Conservation (phyloP, 2,329 filamentous ascomycete species). For the Pestalotiopsis fici region DNA sequence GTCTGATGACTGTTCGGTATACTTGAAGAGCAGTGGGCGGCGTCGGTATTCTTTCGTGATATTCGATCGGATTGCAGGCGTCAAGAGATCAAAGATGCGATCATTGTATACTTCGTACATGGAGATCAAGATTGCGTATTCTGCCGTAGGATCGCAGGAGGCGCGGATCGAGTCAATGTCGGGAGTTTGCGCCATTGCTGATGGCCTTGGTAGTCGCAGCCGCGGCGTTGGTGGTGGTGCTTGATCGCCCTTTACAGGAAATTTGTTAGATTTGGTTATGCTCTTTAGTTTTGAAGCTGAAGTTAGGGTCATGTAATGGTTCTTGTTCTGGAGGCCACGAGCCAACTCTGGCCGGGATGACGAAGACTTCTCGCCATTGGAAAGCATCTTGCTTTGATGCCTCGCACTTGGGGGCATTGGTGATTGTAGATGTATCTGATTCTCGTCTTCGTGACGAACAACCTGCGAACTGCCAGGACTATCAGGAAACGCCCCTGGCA, state of each 20-base stretch:
- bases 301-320: slow-evolving; percentile 46
- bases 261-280: slow-evolving; percentile 42
- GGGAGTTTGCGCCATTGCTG: slow-evolving; percentile 72
- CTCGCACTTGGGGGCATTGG: slow-evolving; percentile 26
- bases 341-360: slow-evolving; percentile 31
- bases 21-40: slow-evolving; percentile 87
- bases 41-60: slow-evolving; percentile 71
- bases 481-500: slow-evolving; percentile 24
- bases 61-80: slow-evolving; percentile 58
- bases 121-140: slow-evolving; percentile 87
- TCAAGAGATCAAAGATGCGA: slow-evolving; percentile 90
- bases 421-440: slow-evolving; percentile 23
- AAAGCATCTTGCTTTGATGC: neutral
- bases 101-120: slow-evolving; percentile 99
- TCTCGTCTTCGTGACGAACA: slow-evolving; percentile 33
- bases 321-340: slow-evolving; percentile 27
- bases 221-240: slow-evolving; percentile 57
- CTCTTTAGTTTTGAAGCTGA: slow-evolving; percentile 46
- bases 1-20: slow-evolving; percentile 83
- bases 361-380: slow-evolving; percentile 18
- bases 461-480: slow-evolving; percentile 48
- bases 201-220: slow-evolving; percentile 67
- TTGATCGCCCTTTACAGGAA: slow-evolving; percentile 48
- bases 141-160: slow-evolving; percentile 65
- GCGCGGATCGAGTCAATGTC: slow-evolving; percentile 72